These are phyloP conservation scores for Trichoderma sp. DNA, from an alignment of 2,329 filamentous ascomycete species.

Conservation along the genomic window DNA sequence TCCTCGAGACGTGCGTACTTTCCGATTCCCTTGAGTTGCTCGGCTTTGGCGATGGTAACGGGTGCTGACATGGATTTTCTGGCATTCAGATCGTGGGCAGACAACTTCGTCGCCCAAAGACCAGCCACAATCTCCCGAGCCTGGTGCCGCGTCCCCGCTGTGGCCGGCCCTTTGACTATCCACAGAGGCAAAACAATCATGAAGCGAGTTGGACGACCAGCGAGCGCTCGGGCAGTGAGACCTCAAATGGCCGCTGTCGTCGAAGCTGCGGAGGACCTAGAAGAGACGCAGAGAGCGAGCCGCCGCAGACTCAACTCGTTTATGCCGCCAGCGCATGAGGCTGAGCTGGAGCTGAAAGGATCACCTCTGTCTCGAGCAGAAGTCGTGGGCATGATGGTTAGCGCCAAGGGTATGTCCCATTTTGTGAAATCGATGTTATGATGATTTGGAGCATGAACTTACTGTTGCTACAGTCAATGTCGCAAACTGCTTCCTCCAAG, in stretches of 20 bases:
- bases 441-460: background rate
- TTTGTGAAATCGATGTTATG: background rate
- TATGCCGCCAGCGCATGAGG: slow-evolving; percentile 11
- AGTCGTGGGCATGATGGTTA: slow-evolving; percentile 31
- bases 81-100: slow-evolving; percentile 34
- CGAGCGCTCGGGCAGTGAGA: background rate
- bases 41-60: background rate
- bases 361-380: slow-evolving; percentile 29
- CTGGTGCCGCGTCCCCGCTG: slow-evolving; percentile 40
- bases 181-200: slow-evolving; percentile 38
- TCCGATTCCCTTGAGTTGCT: background rate
- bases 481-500: slow-evolving; percentile 31
- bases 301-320: slow-evolving; percentile 30
- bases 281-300: background rate
- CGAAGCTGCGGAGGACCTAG: background rate
- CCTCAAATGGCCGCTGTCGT: background rate
- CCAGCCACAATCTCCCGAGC: slow-evolving; percentile 36
- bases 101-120: slow-evolving; percentile 31
- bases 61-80: slow-evolving; percentile 3
- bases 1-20: background rate
- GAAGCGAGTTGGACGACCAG: slow-evolving; percentile 39
- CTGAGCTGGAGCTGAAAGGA: slow-evolving; percentile 14
- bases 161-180: slow-evolving; percentile 34
- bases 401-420: slow-evolving; percentile 38
- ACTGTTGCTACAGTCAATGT: slow-evolving; percentile 35